Evolutionary conservation across 2,329 filamentous ascomycete species (phyloP), one percentile per base, ranked within the genome.

Genomic region (Lasiodiplodia citricola): DNA sequence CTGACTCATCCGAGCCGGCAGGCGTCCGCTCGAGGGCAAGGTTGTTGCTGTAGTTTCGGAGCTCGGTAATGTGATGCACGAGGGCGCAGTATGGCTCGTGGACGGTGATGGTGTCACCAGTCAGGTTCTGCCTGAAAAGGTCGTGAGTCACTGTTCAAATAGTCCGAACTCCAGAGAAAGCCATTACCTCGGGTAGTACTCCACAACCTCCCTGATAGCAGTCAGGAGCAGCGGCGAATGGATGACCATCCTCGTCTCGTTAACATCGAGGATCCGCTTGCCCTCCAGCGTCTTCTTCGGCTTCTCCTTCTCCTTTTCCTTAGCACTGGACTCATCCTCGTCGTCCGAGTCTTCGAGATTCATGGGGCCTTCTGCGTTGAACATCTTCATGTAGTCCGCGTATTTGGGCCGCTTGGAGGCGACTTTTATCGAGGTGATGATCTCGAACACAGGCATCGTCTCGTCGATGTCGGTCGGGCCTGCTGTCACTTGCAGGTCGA

Each of bases 21-120:
- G 50, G 14, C 21, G 38, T 37, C 3, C 51, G 50, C 21, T 66
- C 63, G 21, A 66, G 63, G 4, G 63, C 31, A 8, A 68, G 50
- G 13, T 18, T 35, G 13, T 52, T 68, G 13, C 37, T 60, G 18
- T 62, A 50, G 38, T 52, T 56, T 11, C 50, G 56, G n/a, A 68
- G 66, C 35, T 68, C 66, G 31, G 56, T 60, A 21, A 68, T 55
- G 31, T 68, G 44, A 25, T 68, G 66, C n/a, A 55, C 50, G 2
- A 68, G 56, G 2, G 57, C 66, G 13, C 57, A 55, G 50, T 62
- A 68, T 0, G 66, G 66, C 47, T 68, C 66, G 21, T 60, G 56
- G 28, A 68, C 5, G 16, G 66, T 62, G 13, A 68, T 38, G 31
- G 47, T 55, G 35, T 68, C 66, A 4, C 66, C 66, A 7, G 57